A percentile compares a stretch with the other conserved stretches of the same genome.
Conservation (phyloP, 768 basidiomycete species). For the Mycena maculata region DNA sequence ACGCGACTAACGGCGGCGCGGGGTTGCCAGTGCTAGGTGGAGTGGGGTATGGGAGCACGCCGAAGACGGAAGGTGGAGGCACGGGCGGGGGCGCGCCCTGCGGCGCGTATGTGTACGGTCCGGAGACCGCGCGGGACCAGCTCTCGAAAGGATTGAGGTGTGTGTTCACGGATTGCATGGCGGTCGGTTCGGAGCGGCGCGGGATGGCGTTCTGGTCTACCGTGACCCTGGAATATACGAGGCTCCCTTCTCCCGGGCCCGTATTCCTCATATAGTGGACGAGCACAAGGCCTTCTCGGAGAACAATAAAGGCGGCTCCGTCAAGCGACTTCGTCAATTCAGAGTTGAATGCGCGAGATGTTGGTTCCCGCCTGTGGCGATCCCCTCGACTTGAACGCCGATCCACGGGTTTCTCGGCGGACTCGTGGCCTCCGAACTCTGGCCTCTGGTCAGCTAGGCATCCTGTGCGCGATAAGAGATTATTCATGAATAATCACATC, state of each 20-base stretch:
- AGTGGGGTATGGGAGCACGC: constrained; percentile 69
- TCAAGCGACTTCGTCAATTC: not conserved
- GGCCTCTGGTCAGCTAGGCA: too few relatives aligned
- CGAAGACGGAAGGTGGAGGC: constrained; percentile 66
- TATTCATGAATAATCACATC: too few relatives aligned
- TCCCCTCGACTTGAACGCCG: not conserved
- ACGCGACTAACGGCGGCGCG: constrained; percentile 48
- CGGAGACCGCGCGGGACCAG: constrained; percentile 48
- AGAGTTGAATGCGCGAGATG: not conserved
- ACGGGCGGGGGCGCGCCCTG: constrained; percentile 33
- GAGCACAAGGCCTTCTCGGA: constrained; percentile 17
- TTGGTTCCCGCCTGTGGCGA: constrained; percentile 2
- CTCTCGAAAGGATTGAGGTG: constrained; percentile 53
- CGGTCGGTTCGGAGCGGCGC: not conserved
- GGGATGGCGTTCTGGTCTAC: not conserved
- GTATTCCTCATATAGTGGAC: constrained; percentile 16
- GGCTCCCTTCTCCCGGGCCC: too few relatives aligned
- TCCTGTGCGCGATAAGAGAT: too few relatives aligned
- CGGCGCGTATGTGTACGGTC: constrained; percentile 13
- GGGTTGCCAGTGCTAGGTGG: constrained; percentile 36
- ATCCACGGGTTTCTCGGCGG: constrained; percentile 18
- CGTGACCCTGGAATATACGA: too few relatives aligned
- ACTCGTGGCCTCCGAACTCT: not conserved
- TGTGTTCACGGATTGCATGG: constrained; percentile 19
- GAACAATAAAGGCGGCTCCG: not conserved